Evolutionary conservation across 805 yeast genomes (phyloP).

Genomic region (Cyberlindnera suaveolens): DNA sequence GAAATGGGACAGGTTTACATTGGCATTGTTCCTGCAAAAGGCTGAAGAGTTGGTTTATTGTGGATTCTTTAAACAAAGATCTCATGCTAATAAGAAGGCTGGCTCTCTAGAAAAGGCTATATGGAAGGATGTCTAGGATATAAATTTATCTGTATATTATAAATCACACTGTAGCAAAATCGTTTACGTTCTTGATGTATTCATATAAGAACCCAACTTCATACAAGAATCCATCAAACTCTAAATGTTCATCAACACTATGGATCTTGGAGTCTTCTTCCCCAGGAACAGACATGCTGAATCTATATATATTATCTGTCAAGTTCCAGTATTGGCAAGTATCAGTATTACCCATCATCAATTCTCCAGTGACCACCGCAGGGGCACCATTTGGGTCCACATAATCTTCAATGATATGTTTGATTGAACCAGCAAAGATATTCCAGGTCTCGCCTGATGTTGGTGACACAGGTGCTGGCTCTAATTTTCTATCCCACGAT

Average conservation of each 20-base stretch:
- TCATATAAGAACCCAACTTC: constrained; percentile 44
- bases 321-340: constrained; percentile 60
- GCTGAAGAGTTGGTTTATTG: constrained; percentile 62
- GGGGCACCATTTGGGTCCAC: constrained; percentile 44
- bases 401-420: constrained; percentile 51
- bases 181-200: constrained; percentile 39
- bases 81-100: constrained; percentile 41
- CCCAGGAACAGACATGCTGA: constrained; percentile 12
- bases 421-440: constrained; percentile 52
- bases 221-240: constrained; percentile 48
- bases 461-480: constrained; percentile 51
- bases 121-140: constrained; percentile 55
- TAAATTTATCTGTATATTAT: background rate
- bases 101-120: constrained; percentile 63
- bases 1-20: constrained; percentile 56
- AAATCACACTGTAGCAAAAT: constrained; percentile 2
- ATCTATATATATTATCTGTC: constrained; percentile 55
- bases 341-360: constrained; percentile 70
- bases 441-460: constrained; percentile 41
- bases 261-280: constrained; percentile 36
- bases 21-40: constrained; percentile 72
- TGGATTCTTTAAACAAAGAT: constrained; percentile 53
- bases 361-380: constrained; percentile 47
- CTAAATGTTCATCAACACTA: constrained; percentile 50
- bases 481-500: constrained; percentile 26